Conservation (phyloP, 345 rosid species). For the Euphorbia peplus region DNA sequence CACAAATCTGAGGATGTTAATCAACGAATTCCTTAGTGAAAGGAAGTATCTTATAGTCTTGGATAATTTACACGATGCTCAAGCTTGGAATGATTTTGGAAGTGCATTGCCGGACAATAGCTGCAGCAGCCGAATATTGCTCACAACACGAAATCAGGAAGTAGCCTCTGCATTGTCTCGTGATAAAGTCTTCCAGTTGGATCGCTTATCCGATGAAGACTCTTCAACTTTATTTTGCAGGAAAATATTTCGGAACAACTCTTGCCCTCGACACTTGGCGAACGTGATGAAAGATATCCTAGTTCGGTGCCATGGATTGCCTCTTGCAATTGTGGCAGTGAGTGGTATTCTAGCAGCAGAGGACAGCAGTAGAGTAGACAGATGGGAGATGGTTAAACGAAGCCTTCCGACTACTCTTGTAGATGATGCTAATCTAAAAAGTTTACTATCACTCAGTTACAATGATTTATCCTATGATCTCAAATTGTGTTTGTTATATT, state of each 20-base stretch:
- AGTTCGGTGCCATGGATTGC: conserved; percentile 8
- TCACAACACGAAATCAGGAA: not conserved
- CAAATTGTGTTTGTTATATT: conserved; percentile 3
- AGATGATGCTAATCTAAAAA: not conserved
- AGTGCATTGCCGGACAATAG: conserved; percentile 3
- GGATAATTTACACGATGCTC: not conserved
- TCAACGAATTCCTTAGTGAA: conserved; percentile 2
- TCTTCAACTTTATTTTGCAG: conserved; percentile 10
- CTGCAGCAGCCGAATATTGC: conserved; percentile 7
- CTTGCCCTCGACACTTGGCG: conserved; percentile 7
- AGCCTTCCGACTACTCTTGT: not conserved
- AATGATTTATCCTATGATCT: conserved; percentile 8
- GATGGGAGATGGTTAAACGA: conserved; percentile 8
- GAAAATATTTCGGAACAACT: not conserved
- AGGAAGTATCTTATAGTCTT: conserved; percentile 4
- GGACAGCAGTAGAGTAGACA: not conserved
- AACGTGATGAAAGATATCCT: not conserved
- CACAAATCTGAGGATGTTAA: not conserved
- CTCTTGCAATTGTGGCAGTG: conserved; percentile 9
- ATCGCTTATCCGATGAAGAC: conserved; percentile 5
- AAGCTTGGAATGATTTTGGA: not conserved
- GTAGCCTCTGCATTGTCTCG: conserved; percentile 1
- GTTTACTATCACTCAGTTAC: conserved; percentile 5
- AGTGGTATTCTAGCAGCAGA: conserved; percentile 2
- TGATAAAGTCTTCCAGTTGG: not conserved